Base-by-base conservation (phyloP, 371 early-diverging fungal species). In the Antonospora locustae region DNA sequence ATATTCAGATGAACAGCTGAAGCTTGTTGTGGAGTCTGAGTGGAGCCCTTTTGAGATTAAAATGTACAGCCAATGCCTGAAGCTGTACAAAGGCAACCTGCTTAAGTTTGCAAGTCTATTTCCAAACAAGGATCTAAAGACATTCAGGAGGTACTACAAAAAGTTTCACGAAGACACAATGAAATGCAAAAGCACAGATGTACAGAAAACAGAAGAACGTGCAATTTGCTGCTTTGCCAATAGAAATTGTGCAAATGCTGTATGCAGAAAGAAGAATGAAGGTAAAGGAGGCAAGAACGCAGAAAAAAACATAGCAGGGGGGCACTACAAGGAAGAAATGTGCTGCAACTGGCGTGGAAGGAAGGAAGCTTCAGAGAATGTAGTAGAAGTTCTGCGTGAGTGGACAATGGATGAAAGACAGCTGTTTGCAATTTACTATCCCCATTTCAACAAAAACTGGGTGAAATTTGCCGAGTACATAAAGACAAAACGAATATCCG, bases 361-460 rank as follows among this genome's bases (percentile, higher is more conserved):
- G 6, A 5, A 28, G 44, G 17, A 5, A 29, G n/a, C 12, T 7
- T 34, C 25, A 4, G 29, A 22, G 6, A 36, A 25, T n/a, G 41
- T 22, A 3, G 27, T 39, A 12, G 44, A 49, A 12, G 29, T 61
- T 30, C 16, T 61, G 30, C 36, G 24, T 30, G 39, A 51, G 3
- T 70, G 70, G 70, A 58, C 47, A 16, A 52, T 54, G 19, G 60
- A 70, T 50, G 66, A 70, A 27, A 59, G 66, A 57, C 70, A 70
- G 32, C 45, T 61, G 17, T 70, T 70, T 58, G 70, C 70, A 2
- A 63, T 70, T 34, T 59, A 62, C n/a, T 70, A 56, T 53, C 66
- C 66, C 25, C 63, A 62, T 45, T 62, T 60, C 27, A 63, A 55
- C 29, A 70, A 61, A 46, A 70, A 66, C 45, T 70, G 70, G 70